Conservation (phyloP, 768 basidiomycete species). For the Fomitopsis pulvina region DNA sequence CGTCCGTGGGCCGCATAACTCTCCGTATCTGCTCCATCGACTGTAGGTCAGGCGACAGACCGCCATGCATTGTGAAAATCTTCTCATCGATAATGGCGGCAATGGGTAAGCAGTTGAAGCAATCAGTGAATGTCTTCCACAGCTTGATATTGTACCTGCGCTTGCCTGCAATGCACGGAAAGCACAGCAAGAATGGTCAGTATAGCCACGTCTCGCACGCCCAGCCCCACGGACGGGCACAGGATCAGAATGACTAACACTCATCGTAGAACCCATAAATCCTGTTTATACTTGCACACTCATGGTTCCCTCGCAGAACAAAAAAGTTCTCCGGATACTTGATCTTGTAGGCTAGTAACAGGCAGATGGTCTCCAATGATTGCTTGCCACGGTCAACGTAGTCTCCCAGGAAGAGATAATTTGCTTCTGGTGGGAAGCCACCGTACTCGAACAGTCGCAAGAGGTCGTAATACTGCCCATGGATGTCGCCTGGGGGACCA, state of each 20-base stretch:
- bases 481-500: constrained; percentile 75
- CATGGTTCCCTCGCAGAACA: constrained; percentile 97
- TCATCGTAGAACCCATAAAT: constrained; percentile 99
- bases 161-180: constrained; percentile 63
- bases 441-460: constrained; percentile 98
- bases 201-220: constrained; percentile 5
- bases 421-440: constrained; percentile 99
- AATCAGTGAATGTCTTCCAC: constrained; percentile 99
- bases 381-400: constrained; percentile 99
- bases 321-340: constrained; percentile 99
- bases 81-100: constrained; percentile 99
- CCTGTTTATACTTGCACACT: constrained; percentile 98
- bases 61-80: constrained; percentile 99
- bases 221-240: constrained; percentile 2
- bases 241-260: constrained; percentile 48
- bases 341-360: constrained; percentile 99
- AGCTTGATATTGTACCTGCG: constrained; percentile 99
- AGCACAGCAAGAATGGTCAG: too few relatives aligned
- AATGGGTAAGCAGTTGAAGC: constrained; percentile 99
- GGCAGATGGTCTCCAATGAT: constrained; percentile 98
- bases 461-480: constrained; percentile 99
- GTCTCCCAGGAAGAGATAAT: constrained; percentile 99
- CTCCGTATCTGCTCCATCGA: constrained; percentile 99
- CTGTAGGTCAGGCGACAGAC: constrained; percentile 93
- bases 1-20: constrained; percentile 98